Conservation (phyloP, 2,329 filamentous ascomycete species). For the Fusarium ramigenum region DNA sequence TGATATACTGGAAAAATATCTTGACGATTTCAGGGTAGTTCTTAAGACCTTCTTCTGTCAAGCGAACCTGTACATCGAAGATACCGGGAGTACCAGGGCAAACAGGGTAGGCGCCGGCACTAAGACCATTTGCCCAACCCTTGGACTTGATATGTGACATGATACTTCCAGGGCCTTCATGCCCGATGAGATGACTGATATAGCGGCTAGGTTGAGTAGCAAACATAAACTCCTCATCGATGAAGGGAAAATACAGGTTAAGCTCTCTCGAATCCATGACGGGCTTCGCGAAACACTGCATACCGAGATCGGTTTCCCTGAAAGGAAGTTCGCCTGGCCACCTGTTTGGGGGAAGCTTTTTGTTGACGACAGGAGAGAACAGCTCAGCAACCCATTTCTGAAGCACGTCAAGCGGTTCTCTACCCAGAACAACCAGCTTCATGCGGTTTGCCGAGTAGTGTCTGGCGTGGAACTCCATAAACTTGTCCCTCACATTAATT, state of each 20-base stretch:
- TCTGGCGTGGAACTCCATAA: constrained; percentile 89
- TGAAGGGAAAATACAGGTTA: constrained; percentile 83
- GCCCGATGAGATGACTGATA: constrained; percentile 87
- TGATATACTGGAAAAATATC: constrained; percentile 89
- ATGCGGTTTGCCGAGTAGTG: constrained; percentile 93
- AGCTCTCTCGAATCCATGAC: constrained; percentile 88
- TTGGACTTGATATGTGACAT: constrained; percentile 89
- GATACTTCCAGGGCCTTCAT: constrained; percentile 92
- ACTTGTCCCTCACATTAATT: constrained; percentile 87
- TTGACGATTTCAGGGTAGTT: constrained; percentile 85
- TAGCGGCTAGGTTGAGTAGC: constrained; percentile 87
- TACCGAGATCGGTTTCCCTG: constrained; percentile 61
- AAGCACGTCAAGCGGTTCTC: constrained; percentile 82
- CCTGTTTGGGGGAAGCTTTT: constrained; percentile 72
- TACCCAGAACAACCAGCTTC: constrained; percentile 88
- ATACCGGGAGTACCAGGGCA: constrained; percentile 81
- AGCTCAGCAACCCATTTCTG: constrained; percentile 86
- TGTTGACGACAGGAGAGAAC: constrained; percentile 84
- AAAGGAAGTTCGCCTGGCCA: constrained; percentile 64
- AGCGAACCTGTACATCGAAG: constrained; percentile 80
- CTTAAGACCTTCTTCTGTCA: constrained; percentile 85
- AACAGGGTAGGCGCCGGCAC: constrained; percentile 77
- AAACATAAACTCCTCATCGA: constrained; percentile 82
- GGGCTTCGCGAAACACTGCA: constrained; percentile 86
- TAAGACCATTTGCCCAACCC: constrained; percentile 87